Evolutionary conservation across 148 eudicot genomes (phyloP).

Genomic region (Spergularia marina): DNA sequence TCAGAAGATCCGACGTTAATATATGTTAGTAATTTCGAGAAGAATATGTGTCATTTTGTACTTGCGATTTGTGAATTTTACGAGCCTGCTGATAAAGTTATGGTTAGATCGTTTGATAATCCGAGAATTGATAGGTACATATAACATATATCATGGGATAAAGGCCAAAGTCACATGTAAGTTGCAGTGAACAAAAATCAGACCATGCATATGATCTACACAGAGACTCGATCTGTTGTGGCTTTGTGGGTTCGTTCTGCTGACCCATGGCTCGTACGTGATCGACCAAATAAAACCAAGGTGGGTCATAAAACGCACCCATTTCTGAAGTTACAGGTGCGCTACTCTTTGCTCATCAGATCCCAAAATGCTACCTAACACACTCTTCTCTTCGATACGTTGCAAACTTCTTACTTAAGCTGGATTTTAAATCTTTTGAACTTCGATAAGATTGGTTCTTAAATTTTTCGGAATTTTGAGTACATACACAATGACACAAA

Average conservation of each 20-base stretch:
- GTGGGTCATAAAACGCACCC: constrained; percentile 9
- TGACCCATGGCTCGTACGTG: constrained; percentile 3
- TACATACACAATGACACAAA: too few species aligned
- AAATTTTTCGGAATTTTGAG: too few species aligned
- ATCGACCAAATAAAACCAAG: background rate
- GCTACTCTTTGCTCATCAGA: background rate
- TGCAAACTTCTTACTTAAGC: too few species aligned
- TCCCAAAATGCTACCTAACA: background rate
- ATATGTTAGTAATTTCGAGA: too few species aligned
- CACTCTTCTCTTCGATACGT: too few species aligned
- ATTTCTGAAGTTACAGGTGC: background rate
- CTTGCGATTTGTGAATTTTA: too few species aligned
- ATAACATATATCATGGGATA: background rate
- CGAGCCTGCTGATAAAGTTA: too few species aligned
- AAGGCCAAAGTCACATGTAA: constrained; percentile 6
- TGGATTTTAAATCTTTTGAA: too few species aligned
- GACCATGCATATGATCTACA: constrained; percentile 2
- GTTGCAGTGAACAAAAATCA: constrained; percentile 5
- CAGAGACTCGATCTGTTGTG: background rate
- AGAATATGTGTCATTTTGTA: too few species aligned
- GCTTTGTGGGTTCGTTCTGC: background rate
- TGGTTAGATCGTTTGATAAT: background rate
- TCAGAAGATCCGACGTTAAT: too few species aligned
- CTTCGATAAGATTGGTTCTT: too few species aligned
- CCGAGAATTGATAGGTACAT: background rate